These are phyloP conservation scores for Capsicum baccatum DNA, from an alignment of 257 asterid genomes.

Conservation along the genomic window DNA sequence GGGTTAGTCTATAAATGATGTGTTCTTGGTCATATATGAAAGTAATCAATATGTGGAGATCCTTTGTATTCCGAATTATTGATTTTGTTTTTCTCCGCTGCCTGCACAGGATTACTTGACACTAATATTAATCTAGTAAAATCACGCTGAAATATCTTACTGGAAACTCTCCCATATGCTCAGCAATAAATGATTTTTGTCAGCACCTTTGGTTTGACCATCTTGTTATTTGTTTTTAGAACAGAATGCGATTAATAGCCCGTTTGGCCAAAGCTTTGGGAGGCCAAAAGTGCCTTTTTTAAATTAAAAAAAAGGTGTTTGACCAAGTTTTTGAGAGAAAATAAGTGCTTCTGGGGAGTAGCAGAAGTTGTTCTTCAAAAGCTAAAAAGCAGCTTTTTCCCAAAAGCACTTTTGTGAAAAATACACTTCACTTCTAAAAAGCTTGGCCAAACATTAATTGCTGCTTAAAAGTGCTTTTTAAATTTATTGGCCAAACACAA, in stretches of 20 bases:
- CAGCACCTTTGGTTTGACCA: conserved; percentile 26
- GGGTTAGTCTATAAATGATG: background rate
- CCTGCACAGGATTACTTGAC: conserved; percentile 15
- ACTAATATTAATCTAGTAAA: background rate
- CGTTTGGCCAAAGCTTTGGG: no score
- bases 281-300: no score
- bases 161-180: background rate
- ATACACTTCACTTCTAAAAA: no score
- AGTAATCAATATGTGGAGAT: background rate
- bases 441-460: no score
- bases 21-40: background rate
- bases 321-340: no score
- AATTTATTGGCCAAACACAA: no score
- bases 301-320: no score
- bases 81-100: background rate
- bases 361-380: no score
- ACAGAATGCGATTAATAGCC: background rate
- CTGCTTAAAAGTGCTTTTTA: no score
- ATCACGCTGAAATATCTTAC: conserved; percentile 21
- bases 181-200: background rate
- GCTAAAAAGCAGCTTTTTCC: no score
- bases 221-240: conserved; percentile 12
- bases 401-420: no score
- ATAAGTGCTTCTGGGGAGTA: no score
- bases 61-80: background rate